phyloP scores from a whole-genome alignment of 805 yeast species.

The Barnettozyma sp. region DNA sequence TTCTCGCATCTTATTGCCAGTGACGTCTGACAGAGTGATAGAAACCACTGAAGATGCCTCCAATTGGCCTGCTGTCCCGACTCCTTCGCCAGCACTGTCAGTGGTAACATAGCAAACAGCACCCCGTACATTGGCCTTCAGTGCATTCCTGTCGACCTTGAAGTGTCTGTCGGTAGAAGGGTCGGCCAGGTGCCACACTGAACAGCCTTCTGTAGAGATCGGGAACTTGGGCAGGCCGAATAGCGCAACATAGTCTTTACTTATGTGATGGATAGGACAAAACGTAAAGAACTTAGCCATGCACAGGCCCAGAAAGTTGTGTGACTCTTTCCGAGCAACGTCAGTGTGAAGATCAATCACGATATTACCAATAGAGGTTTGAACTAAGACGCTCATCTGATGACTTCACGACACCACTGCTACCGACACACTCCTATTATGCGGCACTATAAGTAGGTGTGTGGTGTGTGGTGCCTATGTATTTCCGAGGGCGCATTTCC shows the following conservation, averaged over 20 bases:
- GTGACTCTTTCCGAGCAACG: conserved; percentile 32
- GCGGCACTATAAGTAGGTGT: conserved; percentile 39
- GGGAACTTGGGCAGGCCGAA: conserved; percentile 47
- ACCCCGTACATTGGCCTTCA: conserved; percentile 28
- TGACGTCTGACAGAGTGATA: conserved; percentile 31
- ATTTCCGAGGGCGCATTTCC: background rate
- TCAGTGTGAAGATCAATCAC: conserved; percentile 41
- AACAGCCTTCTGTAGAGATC: conserved; percentile 24
- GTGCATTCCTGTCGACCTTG: conserved; percentile 19
- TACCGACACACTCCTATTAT: no score
- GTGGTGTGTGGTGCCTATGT: conserved; percentile 36
- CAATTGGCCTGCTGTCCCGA: no score
- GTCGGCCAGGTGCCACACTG: conserved; percentile 28
- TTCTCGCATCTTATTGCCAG: conserved; percentile 10
- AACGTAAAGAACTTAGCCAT: conserved; percentile 44
- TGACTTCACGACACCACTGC: no score
- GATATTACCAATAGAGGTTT: conserved; percentile 37
- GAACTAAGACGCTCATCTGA: conserved; percentile 36
- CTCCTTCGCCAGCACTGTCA: no score
- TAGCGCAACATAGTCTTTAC: conserved; percentile 33
- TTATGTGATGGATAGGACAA: conserved; percentile 41
- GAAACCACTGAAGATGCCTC: conserved; percentile 32
- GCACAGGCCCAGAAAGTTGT: conserved; percentile 49
- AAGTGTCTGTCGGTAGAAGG: conserved; percentile 13
- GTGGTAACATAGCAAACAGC: conserved; percentile 27